These are phyloP conservation scores for Alloteropsis angusta DNA, from an alignment of 202 grass and related monocot genomes.

Conservation along the genomic window DNA sequence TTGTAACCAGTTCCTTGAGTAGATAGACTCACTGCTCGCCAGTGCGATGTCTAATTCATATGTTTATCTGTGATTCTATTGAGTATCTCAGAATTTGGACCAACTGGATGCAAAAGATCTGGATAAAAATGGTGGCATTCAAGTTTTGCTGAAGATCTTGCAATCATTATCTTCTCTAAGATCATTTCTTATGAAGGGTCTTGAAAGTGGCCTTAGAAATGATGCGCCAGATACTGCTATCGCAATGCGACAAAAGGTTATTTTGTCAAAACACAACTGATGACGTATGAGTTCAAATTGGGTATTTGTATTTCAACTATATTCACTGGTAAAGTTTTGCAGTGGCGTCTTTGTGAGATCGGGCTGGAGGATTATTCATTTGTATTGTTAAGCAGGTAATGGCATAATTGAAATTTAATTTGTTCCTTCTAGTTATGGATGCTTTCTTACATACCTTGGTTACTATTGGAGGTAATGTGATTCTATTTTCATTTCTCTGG, in stretches of 20 bases:
- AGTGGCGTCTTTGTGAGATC: constrained; percentile 97
- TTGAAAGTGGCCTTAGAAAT: constrained; percentile 92
- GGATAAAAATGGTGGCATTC: constrained; percentile 26
- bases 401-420: background rate
- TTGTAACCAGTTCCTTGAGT: constrained; percentile 6
- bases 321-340: constrained; percentile 38
- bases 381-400: constrained; percentile 85
- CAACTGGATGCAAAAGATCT: constrained; percentile 36
- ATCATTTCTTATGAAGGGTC: constrained; percentile 61
- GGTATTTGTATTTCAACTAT: constrained; percentile 23
- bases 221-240: constrained; percentile 86
- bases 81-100: constrained; percentile 63
- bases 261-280: constrained; percentile 18
- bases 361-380: constrained; percentile 98
- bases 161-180: constrained; percentile 63
- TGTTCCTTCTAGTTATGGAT: background rate
- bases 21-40: background rate
- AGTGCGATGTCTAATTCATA: background rate
- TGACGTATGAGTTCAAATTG: constrained; percentile 10
- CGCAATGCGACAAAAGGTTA: constrained; percentile 90
- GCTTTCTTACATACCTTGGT: background rate
- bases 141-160: constrained; percentile 66
- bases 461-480: background rate
- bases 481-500: constrained; percentile 11
- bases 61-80: constrained; percentile 18